phyloP scores from a whole-genome alignment of 768 basidiomycete genomes.

The Lentinula sp. region DNA sequence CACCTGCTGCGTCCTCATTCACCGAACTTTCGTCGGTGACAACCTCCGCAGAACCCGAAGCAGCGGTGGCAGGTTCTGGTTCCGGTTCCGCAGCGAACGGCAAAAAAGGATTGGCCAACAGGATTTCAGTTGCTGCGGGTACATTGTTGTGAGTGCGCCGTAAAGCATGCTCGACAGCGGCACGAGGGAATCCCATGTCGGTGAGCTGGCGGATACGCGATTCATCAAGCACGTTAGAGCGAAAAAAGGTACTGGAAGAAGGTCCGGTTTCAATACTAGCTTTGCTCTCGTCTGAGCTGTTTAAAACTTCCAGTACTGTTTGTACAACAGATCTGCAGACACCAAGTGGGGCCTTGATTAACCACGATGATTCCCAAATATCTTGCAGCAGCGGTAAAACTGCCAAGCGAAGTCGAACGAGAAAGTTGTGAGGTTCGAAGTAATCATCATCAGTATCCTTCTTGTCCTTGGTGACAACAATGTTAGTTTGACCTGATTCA shows the following conservation, averaged over 20 bases:
- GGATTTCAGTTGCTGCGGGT: conserved; percentile 79
- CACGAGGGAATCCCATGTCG: conserved; percentile 97
- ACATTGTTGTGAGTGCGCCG: conserved; percentile 84
- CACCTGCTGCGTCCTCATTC: conserved; percentile 7
- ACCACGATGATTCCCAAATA: conserved; percentile 84
- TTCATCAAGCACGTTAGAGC: conserved; percentile 50
- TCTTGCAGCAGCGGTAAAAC: conserved; percentile 60
- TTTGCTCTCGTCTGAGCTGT: conserved; percentile 67
- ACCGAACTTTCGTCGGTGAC: conserved; percentile 19
- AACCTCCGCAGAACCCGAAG: conserved; percentile 16
- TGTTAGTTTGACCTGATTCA: conserved; percentile 78
- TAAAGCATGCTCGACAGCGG: conserved; percentile 80
- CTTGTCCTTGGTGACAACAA: conserved; percentile 71
- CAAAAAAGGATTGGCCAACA: conserved; percentile 72
- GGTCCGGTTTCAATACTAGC: conserved; percentile 29
- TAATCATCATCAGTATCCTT: conserved; percentile 70
- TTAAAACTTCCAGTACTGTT: conserved; percentile 73
- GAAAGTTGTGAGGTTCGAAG: conserved; percentile 83
- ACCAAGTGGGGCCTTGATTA: conserved; percentile 66
- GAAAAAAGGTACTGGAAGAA: conserved; percentile 17
- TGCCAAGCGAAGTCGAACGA: conserved; percentile 72
- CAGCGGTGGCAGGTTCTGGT: conserved; percentile 26
- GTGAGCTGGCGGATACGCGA: conserved; percentile 73
- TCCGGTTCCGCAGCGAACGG: conserved; percentile 67
- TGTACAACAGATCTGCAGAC: conserved; percentile 73